Evolutionary conservation across 1,284 basidiomycete genomes (phyloP).

Genomic region (Sanghuangporus baumii): DNA sequence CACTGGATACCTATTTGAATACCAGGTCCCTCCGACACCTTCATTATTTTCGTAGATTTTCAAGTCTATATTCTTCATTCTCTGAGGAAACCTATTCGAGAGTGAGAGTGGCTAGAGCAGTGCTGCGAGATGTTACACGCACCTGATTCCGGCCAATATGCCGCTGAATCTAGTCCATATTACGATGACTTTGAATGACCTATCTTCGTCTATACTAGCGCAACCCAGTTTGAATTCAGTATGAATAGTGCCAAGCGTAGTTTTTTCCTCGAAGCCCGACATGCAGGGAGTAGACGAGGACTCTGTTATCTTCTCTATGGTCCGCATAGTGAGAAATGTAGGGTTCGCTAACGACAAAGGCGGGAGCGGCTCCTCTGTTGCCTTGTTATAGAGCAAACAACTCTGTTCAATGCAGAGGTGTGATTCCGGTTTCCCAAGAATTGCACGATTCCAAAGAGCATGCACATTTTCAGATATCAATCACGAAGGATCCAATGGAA

Average conservation of each 20-base stretch:
- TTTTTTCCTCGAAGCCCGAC: no score
- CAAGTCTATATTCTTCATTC: constrained; percentile 46
- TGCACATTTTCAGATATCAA: no score
- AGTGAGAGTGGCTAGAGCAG: constrained; percentile 22
- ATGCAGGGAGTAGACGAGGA: no score
- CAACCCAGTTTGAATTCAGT: constrained; percentile 16
- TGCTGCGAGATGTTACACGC: constrained; percentile 22
- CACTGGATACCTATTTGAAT: constrained; percentile 33
- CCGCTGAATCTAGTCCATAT: constrained; percentile 27
- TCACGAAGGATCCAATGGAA: no score
- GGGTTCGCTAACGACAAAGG: no score
- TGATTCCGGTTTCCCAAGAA: no score
- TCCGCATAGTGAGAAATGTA: no score
- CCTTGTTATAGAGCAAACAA: no score
- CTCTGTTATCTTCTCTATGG: no score
- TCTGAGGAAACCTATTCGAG: constrained; percentile 44
- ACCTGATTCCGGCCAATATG: constrained; percentile 25
- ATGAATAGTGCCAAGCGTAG: neutral
- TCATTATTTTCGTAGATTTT: constrained; percentile 54
- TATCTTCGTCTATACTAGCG: constrained; percentile 18
- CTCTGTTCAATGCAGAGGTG: no score
- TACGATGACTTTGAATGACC: constrained; percentile 20
- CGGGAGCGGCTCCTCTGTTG: no score
- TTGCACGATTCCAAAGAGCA: no score
- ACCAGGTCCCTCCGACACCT: constrained; percentile 60